A percentile compares a stretch with the other conserved stretches of the same genome.
These are phyloP conservation scores for Lindgomyces ingoldianus DNA, from an alignment of 495 filamentous ascomycete species.

Conservation along the genomic window DNA sequence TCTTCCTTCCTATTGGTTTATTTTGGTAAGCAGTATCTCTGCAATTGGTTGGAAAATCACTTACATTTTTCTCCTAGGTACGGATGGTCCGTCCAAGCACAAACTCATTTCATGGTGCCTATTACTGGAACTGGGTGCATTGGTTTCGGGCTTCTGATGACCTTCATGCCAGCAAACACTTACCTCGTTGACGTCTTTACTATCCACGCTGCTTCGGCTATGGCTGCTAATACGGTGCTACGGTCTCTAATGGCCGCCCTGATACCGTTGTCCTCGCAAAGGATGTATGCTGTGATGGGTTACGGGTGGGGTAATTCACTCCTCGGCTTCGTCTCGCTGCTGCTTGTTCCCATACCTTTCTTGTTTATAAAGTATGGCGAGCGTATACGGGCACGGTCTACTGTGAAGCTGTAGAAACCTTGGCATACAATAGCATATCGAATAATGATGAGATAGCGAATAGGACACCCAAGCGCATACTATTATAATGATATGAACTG, in stretches of 20 bases:
- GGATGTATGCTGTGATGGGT: conserved; percentile 44
- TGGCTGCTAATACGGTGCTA: conserved; percentile 40
- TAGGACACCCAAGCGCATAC: no score
- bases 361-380: conserved; percentile 46
- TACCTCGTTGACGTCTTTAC: conserved; percentile 42
- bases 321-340: conserved; percentile 42
- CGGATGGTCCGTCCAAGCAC: conserved; percentile 40
- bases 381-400: conserved; percentile 50
- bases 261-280: conserved; percentile 32
- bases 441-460: background rate
- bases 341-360: conserved; percentile 43
- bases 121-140: conserved; percentile 38
- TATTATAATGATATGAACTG: no score
- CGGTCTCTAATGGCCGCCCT: conserved; percentile 31
- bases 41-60: background rate
- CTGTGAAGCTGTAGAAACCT: conserved; percentile 46
- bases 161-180: conserved; percentile 41
- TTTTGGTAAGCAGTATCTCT: conserved; percentile 26
- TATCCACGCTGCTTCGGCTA: conserved; percentile 37
- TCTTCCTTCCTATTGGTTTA: conserved; percentile 40
- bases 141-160: conserved; percentile 41
- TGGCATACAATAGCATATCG: background rate
- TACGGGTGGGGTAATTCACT: conserved; percentile 49
- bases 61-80: conserved; percentile 20
- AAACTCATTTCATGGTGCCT: conserved; percentile 42